A percentile compares a stretch with the other conserved stretches of the same genome.
These are phyloP conservation scores for Phlyctochytrium planicorne DNA, from an alignment of 192 early-diverging fungal genomes.

Conservation along the genomic window DNA sequence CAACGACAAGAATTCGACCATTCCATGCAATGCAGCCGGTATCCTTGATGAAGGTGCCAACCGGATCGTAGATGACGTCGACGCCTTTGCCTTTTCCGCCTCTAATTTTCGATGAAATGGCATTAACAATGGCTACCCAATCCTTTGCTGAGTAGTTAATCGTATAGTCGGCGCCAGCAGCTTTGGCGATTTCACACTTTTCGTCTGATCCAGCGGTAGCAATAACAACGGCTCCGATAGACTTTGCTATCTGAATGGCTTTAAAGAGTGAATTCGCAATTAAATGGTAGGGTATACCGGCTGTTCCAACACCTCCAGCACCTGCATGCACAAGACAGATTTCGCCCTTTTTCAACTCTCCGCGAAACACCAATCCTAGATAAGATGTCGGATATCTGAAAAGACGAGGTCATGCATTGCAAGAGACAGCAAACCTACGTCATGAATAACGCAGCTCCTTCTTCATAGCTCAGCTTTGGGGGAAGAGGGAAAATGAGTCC, in stretches of 20 bases:
- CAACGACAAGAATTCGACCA: constrained; percentile 78
- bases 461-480: constrained; percentile 62
- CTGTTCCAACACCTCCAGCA: constrained; percentile 60
- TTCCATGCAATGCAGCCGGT: constrained; percentile 66
- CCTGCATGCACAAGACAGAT: constrained; percentile 36
- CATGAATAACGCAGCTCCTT: constrained; percentile 75
- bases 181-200: constrained; percentile 65
- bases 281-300: constrained; percentile 38
- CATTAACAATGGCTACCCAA: constrained; percentile 65
- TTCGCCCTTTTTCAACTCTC: constrained; percentile 47
- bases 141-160: constrained; percentile 76
- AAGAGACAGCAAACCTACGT: too few species aligned
- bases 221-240: constrained; percentile 61
- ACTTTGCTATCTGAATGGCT: constrained; percentile 84
- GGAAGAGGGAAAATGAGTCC: constrained; percentile 60
- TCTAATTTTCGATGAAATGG: constrained; percentile 47
- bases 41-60: constrained; percentile 50
- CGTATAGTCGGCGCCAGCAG: constrained; percentile 69
- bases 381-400: constrained; percentile 87
- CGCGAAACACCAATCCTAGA: constrained; percentile 69
- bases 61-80: constrained; percentile 82
- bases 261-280: not conserved
- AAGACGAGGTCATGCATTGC: too few species aligned
- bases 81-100: constrained; percentile 64
- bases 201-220: constrained; percentile 71